A percentile compares a stretch with the other conserved stretches of the same genome.
Conservation (phyloP, 1,284 basidiomycete genomes). For the Moesziomyces parantarcticus region DNA sequence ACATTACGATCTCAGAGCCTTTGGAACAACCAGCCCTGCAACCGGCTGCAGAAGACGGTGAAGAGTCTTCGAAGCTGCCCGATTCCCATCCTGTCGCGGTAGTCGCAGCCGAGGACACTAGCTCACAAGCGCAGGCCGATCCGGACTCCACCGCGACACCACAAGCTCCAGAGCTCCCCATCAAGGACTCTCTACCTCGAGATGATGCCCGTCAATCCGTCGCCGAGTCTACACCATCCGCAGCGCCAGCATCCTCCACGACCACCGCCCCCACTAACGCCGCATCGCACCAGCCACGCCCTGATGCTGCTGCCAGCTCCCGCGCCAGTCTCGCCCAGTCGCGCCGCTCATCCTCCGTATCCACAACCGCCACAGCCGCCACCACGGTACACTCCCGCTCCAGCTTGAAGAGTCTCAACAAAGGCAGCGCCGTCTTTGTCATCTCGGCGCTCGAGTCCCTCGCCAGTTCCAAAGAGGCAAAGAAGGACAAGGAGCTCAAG, state of each 20-base stretch:
- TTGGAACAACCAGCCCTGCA: not conserved
- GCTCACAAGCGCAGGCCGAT: conserved; percentile 1
- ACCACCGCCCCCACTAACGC: not conserved
- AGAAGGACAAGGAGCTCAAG: conserved; percentile 60
- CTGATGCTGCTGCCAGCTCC: conserved; percentile 23
- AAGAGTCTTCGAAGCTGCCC: not conserved
- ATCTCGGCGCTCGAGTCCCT: conserved; percentile 63
- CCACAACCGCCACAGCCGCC: conserved; percentile 40
- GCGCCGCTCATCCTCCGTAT: conserved; percentile 45
- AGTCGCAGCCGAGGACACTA: not conserved
- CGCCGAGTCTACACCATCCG: not conserved
- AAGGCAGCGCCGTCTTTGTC: conserved; percentile 64
- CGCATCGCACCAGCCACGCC: conserved; percentile 3
- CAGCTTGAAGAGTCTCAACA: conserved; percentile 54
- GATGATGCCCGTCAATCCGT: conserved; percentile 14
- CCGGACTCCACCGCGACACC: conserved; percentile 2
- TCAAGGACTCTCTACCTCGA: conserved; percentile 15
- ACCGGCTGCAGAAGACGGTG: not conserved
- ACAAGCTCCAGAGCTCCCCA: conserved; percentile 17
- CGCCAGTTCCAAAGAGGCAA: conserved; percentile 59
- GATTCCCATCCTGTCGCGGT: not conserved
- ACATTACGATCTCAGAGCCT: conserved; percentile 23
- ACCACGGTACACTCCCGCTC: conserved; percentile 51
- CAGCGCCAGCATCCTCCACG: conserved; percentile 1
- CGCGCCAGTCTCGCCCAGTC: conserved; percentile 34